Evolutionary conservation across 1,284 basidiomycete genomes (phyloP), one percentile per base, ranked within the genome.

Genomic region (Pulchroboletus neoregius): DNA sequence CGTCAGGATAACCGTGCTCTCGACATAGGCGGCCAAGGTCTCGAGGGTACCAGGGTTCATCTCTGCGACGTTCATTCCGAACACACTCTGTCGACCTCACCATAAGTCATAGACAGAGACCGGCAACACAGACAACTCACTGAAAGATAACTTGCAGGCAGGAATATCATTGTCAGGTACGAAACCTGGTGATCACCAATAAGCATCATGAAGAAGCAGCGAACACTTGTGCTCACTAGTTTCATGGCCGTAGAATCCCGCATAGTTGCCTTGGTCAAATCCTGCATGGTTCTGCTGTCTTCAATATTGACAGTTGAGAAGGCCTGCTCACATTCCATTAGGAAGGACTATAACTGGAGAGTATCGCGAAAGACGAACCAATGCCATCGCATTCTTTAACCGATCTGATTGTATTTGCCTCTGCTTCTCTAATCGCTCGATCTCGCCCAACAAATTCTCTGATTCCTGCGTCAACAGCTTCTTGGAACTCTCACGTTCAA

Each of bases 221-320:
- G 1, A 16, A 32, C 16, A 3, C 30, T 22, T 22, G 20, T 33
- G 3, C 58, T 46, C 24, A 68, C 65, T 47, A 66, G 65, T 56
- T 79, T 81, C 72, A 79, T 77, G 18, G 76, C 73, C 59, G 55
- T 39, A 51, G 74, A 75, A 50, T 79, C 76, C 37, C 65, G 64
- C 43, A 75, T 57, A 15, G 74, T 64, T 18, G 75, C 74, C 54
- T 72, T 69, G 0, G 77, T 76, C 51, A 80, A 56, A 9, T 60
- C 55, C 40, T 71, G 61, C 70, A 74, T 78, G 15, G 58, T 55
- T 51, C 56, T 64, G 55, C 73, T 78, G 46, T 80, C 78, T 30
- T 70, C 65, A 5, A 79, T 73, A 47, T 73, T 77, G 31, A 77
- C 69, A 16, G 63, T 74, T 45, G 71, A 75, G 48, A 75, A 79